Conservation (phyloP, 306 rosid species). For the Oxytropis ochrocephala region DNA sequence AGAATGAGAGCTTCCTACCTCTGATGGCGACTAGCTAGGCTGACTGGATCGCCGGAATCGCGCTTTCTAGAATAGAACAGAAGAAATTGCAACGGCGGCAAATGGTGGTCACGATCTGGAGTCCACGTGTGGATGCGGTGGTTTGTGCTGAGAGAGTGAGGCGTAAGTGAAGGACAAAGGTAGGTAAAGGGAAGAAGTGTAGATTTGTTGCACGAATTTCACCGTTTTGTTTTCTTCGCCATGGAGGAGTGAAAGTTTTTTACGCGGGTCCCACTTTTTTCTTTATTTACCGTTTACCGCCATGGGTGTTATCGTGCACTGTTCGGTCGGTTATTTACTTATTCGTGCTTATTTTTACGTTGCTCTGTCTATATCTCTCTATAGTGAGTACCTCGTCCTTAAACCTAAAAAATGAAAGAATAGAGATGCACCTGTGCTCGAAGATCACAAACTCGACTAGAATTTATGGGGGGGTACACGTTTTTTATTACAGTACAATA, state of each 20-base stretch:
- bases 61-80: background rate
- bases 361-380: too few species aligned
- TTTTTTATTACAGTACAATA: too few species aligned
- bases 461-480: too few species aligned
- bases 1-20: background rate
- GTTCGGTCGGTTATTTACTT: too few species aligned
- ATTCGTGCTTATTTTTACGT: too few species aligned
- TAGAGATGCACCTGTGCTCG: too few species aligned
- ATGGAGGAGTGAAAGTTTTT: background rate
- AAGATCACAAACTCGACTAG: too few species aligned
- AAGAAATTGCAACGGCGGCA: background rate
- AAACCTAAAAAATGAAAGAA: too few species aligned
- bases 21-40: background rate
- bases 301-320: background rate
- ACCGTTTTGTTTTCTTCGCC: background rate
- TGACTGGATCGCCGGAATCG: background rate
- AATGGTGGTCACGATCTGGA: background rate
- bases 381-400: too few species aligned
- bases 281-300: background rate
- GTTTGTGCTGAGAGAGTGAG: conserved; percentile 9
- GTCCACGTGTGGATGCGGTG: conserved; percentile 4
- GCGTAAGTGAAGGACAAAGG: background rate
- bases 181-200: background rate
- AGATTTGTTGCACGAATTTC: background rate
- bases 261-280: conserved; percentile 2